Evolutionary conservation across 108 stramenopile species (phyloP).

Genomic region (Pseudonitzschia multistriata): DNA sequence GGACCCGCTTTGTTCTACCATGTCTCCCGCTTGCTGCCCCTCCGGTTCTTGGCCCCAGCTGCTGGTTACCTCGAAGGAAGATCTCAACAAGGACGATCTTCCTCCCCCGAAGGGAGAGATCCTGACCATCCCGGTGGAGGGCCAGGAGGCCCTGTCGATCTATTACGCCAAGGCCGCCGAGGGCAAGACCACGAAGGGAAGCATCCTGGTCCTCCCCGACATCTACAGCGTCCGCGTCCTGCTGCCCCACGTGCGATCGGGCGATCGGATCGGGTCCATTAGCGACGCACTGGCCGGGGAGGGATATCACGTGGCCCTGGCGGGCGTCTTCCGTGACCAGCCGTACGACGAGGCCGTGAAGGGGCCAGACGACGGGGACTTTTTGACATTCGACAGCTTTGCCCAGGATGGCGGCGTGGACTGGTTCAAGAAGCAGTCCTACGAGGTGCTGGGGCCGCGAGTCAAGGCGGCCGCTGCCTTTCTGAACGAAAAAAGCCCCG

Average conservation of each 20-base stretch:
- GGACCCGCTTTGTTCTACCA: too few relatives aligned
- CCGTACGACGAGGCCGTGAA: slow-evolving; percentile 1
- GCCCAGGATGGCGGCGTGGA: slow-evolving; percentile 11
- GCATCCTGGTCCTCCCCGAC: background rate
- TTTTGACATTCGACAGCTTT: slow-evolving; percentile 5
- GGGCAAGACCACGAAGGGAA: background rate
- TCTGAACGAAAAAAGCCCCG: background rate
- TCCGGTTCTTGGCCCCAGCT: slow-evolving; percentile 10
- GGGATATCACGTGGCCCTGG: background rate
- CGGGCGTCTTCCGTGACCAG: background rate
- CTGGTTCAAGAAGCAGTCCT: background rate
- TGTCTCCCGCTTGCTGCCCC: slow-evolving; percentile 4
- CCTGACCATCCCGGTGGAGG: background rate
- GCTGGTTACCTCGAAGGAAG: background rate
- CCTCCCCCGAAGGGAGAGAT: background rate
- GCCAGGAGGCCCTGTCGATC: background rate
- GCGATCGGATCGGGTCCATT: background rate
- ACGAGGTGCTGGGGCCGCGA: background rate
- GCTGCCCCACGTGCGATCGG: background rate
- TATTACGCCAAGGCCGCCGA: background rate
- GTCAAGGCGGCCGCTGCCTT: background rate
- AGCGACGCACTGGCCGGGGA: background rate
- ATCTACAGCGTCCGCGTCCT: background rate
- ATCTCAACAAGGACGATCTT: slow-evolving; percentile 7
- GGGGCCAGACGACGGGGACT: slow-evolving; percentile 12